These are phyloP conservation scores for Chrysosporium queenslandicum DNA, from an alignment of 2,329 filamentous ascomycete species.

Conservation along the genomic window DNA sequence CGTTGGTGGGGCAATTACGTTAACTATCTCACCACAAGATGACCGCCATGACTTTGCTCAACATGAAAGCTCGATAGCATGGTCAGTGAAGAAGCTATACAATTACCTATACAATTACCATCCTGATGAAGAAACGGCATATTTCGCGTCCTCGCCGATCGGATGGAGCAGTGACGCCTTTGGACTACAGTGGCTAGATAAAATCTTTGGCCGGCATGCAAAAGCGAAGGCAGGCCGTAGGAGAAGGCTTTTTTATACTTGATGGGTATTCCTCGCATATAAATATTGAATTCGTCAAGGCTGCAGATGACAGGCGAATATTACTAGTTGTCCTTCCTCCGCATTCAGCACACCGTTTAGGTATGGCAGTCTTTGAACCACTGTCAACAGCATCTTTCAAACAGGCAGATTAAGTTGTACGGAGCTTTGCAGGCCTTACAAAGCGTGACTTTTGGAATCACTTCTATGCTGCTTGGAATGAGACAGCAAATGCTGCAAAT, in stretches of 20 bases:
- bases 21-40: background rate
- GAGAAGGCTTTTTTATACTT: slow-evolving; percentile 6
- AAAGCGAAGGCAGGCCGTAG: background rate
- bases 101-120: slow-evolving; percentile 3
- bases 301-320: background rate
- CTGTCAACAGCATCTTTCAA: background rate
- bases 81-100: slow-evolving; percentile 5
- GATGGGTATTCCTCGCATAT: slow-evolving; percentile 8
- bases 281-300: slow-evolving; percentile 10
- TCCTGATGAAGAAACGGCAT: background rate
- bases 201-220: background rate
- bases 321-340: slow-evolving; percentile 7
- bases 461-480: slow-evolving; percentile 1
- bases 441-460: slow-evolving; percentile 7
- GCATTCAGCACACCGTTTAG: slow-evolving; percentile 9
- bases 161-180: slow-evolving; percentile 10
- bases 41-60: background rate
- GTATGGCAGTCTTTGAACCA: slow-evolving; percentile 3
- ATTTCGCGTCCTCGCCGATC: slow-evolving; percentile 12
- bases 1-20: background rate
- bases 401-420: background rate
- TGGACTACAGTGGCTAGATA: background rate
- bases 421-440: background rate
- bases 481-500: slow-evolving; percentile 4
- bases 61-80: background rate